These are phyloP conservation scores for Clavispora carvajalis DNA, from an alignment of 805 yeast genomes.

Conservation along the genomic window DNA sequence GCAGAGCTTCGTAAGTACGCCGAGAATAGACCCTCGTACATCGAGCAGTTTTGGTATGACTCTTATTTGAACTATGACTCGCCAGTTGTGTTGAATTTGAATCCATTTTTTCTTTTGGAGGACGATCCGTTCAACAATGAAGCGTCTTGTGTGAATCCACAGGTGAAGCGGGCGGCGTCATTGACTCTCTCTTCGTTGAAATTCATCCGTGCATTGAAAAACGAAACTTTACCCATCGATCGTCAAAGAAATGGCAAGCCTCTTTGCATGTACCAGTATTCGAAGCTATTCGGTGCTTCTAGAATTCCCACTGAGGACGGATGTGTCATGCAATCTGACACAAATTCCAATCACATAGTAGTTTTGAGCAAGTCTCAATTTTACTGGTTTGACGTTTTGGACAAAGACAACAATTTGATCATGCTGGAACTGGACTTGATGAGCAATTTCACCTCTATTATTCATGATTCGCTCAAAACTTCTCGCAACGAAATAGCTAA, in stretches of 20 bases:
- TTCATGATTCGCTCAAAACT: conserved; percentile 61
- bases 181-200: conserved; percentile 71
- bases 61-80: conserved; percentile 82
- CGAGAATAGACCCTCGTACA: conserved; percentile 65
- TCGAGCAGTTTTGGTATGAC: conserved; percentile 94
- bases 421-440: conserved; percentile 71
- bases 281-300: conserved; percentile 79
- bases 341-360: conserved; percentile 70
- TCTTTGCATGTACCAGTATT: conserved; percentile 88
- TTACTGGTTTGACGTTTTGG: conserved; percentile 92
- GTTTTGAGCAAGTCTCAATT: conserved; percentile 82
- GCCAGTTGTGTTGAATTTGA: conserved; percentile 85
- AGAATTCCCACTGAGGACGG: conserved; percentile 78
- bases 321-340: conserved; percentile 80
- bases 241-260: conserved; percentile 54
- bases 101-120: conserved; percentile 84
- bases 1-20: conserved; percentile 57
- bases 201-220: conserved; percentile 73
- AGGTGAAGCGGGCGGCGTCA: conserved; percentile 76
- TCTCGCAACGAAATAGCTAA: conserved; percentile 57
- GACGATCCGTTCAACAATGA: conserved; percentile 81
- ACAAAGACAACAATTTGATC: conserved; percentile 62
- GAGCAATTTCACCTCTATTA: conserved; percentile 67
- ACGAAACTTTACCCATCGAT: conserved; percentile 71
- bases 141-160: conserved; percentile 42